Evolutionary conservation across 2,329 filamentous ascomycete species (phyloP).

Genomic region (Apiospora phragmitis): DNA sequence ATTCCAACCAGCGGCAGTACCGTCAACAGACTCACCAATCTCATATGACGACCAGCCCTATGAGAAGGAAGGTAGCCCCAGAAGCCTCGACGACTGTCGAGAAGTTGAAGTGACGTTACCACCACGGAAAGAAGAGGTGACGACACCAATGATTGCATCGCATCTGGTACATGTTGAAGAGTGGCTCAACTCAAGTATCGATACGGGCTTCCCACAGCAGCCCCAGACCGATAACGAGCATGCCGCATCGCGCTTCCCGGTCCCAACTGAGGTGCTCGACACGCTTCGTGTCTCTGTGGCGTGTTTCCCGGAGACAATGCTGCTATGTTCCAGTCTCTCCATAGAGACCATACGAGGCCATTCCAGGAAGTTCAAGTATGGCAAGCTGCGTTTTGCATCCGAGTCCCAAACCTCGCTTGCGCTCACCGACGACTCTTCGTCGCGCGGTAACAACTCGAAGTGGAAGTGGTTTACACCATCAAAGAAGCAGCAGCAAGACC

Average conservation of each 20-base stretch:
- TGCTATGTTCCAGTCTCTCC: constrained; percentile 54
- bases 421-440: constrained; percentile 1
- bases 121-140: neutral
- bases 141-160: neutral
- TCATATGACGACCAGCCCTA: neutral
- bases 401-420: constrained; percentile 19
- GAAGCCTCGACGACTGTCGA: neutral
- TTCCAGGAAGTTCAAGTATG: constrained; percentile 52
- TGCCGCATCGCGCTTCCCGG: constrained; percentile 42
- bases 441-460: constrained; percentile 18
- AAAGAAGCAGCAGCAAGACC: constrained; percentile 14
- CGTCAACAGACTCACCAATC: neutral
- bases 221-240: constrained; percentile 23
- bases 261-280: constrained; percentile 55
- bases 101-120: neutral
- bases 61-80: neutral
- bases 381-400: constrained; percentile 18
- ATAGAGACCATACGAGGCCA: constrained; percentile 59
- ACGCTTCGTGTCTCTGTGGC: constrained; percentile 53
- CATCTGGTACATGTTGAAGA: constrained; percentile 25
- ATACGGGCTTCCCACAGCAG: constrained; percentile 24
- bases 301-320: constrained; percentile 61
- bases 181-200: constrained; percentile 26
- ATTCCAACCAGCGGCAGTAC: neutral
- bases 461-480: constrained; percentile 29